These are phyloP conservation scores for Fraxinus sp. DNA, from an alignment of 305 asterid genomes.

Conservation along the genomic window DNA sequence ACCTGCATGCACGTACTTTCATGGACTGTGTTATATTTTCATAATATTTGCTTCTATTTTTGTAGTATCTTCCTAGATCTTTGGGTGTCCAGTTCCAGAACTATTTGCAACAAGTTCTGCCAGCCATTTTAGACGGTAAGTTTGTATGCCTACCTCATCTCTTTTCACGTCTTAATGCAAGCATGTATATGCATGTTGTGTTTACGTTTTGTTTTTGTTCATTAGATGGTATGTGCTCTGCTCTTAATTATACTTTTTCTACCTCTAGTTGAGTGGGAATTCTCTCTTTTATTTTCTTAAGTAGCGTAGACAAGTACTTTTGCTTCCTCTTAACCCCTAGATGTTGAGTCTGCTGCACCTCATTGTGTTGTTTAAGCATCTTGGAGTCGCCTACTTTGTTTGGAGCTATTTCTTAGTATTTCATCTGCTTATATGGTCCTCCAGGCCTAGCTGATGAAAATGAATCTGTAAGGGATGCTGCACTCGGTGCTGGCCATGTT, in stretches of 20 bases:
- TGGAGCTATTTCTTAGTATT: constrained; percentile 13
- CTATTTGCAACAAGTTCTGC: constrained; percentile 94
- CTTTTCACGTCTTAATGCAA: constrained; percentile 11
- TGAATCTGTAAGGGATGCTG: constrained; percentile 99
- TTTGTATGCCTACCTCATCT: constrained; percentile 10
- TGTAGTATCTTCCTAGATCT: constrained; percentile 95
- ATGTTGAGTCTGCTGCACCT: neutral
- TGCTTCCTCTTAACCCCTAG: neutral
- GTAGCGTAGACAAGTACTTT: neutral
- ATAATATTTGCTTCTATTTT: constrained; percentile 22
- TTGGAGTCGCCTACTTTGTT: constrained; percentile 17
- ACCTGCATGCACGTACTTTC: neutral
- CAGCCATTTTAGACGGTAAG: constrained; percentile 92
- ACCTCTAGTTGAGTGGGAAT: neutral
- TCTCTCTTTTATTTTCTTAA: neutral
- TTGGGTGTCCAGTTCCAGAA: constrained; percentile 96
- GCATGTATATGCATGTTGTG: constrained; percentile 4
- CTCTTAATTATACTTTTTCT: neutral
- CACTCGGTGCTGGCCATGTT: constrained; percentile 98
- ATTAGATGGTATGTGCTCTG: neutral
- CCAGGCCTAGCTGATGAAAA: constrained; percentile 99
- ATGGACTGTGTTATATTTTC: constrained; percentile 7
- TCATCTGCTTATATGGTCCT: constrained; percentile 26
- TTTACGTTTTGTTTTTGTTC: neutral
- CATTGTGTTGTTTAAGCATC: constrained; percentile 19